Conservation (phyloP, 345 rosid species). For the Passiflora organensis region DNA sequence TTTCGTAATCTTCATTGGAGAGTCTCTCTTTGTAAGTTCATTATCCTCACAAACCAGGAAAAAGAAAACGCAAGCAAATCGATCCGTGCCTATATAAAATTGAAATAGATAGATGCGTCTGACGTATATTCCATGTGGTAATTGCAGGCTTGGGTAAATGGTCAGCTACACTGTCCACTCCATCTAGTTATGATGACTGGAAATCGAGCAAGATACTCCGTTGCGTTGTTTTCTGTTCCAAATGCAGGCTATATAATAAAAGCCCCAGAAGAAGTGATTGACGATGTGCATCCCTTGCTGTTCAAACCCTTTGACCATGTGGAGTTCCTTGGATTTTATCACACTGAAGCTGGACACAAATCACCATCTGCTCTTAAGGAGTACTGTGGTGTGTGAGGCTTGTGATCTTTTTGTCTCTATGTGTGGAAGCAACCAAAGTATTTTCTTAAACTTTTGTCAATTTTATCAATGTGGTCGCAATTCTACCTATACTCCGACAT, state of each 20-base stretch:
- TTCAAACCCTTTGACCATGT: constrained; percentile 23
- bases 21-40: constrained; percentile 21
- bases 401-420: too few relatives aligned
- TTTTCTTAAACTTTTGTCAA: too few relatives aligned
- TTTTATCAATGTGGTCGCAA: too few relatives aligned
- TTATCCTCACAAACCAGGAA: background rate
- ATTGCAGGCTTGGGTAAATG: constrained; percentile 17
- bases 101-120: background rate
- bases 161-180: background rate
- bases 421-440: too few relatives aligned
- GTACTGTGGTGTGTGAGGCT: background rate
- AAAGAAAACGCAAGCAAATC: background rate
- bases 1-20: constrained; percentile 33
- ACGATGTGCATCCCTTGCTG: constrained; percentile 22
- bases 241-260: constrained; percentile 9
- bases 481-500: too few relatives aligned
- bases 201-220: constrained; percentile 14
- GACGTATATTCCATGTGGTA: background rate
- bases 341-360: background rate
- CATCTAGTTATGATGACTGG: constrained; percentile 15
- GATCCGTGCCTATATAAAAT: too few relatives aligned
- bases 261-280: constrained; percentile 27
- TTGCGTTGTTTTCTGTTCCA: constrained; percentile 18
- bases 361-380: background rate
- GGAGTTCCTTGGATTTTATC: background rate